phyloP scores from a whole-genome alignment of 2,329 filamentous ascomycete genomes.

The Cladosporium colombiae region DNA sequence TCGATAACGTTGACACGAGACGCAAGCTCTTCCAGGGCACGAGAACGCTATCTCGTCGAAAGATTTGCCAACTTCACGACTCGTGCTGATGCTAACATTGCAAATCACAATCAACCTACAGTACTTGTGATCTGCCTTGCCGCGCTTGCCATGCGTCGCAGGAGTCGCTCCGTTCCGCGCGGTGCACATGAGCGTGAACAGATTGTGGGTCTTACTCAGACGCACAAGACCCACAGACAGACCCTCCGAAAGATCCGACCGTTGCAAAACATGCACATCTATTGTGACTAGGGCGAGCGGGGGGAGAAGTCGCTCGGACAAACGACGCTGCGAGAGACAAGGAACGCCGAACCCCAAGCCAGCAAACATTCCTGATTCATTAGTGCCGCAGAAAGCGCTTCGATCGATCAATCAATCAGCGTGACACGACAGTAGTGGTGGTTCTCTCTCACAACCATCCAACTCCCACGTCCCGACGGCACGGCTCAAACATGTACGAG shows the following conservation, averaged over 20 bases:
- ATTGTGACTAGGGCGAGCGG: not conserved
- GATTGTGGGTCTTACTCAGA: not conserved
- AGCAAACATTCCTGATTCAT: not conserved
- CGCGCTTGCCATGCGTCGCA: slow-evolving; percentile 11
- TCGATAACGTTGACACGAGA: not conserved
- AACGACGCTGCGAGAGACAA: not conserved
- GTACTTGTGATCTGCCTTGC: slow-evolving; percentile 2
- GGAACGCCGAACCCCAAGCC: not conserved
- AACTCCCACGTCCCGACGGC: not conserved
- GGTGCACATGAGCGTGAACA: not conserved
- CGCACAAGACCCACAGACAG: not conserved
- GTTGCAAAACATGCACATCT: not conserved
- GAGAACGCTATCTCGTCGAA: not conserved
- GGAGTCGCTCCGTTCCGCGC: slow-evolving; percentile 14
- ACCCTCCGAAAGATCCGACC: not conserved
- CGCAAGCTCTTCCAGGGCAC: not conserved
- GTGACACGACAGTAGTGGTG: not conserved
- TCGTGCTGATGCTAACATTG: not conserved
- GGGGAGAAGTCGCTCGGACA: not conserved
- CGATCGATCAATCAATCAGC: not conserved
- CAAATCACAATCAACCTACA: slow-evolving; percentile 1
- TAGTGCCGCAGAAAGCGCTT: not conserved
- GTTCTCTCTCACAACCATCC: not conserved
- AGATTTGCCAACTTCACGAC: not conserved
- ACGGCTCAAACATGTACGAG: not conserved